Conservation (phyloP, 2,329 filamentous ascomycete species). For the Sclerotinia glacialis region DNA sequence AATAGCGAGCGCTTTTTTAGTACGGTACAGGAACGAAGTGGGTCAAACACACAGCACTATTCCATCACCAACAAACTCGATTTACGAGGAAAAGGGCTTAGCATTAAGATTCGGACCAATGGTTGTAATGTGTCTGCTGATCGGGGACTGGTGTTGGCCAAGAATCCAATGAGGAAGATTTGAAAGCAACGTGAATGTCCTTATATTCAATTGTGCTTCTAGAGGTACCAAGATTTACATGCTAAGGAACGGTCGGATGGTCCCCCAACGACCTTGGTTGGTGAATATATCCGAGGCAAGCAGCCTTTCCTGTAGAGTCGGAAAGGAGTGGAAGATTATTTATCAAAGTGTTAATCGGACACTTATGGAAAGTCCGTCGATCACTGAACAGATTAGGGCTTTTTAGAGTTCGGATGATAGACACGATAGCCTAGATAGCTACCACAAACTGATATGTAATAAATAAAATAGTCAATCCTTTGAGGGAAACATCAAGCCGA, state of each 20-base stretch:
- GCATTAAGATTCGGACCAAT: not conserved
- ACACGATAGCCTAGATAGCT: not conserved
- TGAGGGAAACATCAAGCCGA: not conserved
- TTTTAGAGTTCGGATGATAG: not conserved
- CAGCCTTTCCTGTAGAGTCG: not conserved
- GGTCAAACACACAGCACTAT: not conserved
- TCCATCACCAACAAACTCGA: not conserved
- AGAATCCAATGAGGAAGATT: slow-evolving; percentile 3
- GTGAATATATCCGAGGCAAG: not conserved
- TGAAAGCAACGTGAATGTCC: slow-evolving; percentile 9
- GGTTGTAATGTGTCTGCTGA: not conserved
- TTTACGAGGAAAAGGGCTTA: not conserved
- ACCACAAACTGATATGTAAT: not conserved
- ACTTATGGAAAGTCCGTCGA: slow-evolving; percentile 9
- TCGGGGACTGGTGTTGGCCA: not conserved
- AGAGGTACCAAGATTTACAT: not conserved
- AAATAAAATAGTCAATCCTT: too few species aligned
- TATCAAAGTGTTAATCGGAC: not conserved
- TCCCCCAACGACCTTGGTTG: not conserved
- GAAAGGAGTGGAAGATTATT: not conserved
- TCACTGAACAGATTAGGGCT: not conserved
- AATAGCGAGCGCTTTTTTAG: slow-evolving; percentile 6
- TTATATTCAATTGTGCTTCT: not conserved
- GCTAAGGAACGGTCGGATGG: not conserved
- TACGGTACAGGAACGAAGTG: not conserved